Evolutionary conservation across 2,329 filamentous ascomycete species (phyloP).

Genomic region (Balansia obtecta): DNA sequence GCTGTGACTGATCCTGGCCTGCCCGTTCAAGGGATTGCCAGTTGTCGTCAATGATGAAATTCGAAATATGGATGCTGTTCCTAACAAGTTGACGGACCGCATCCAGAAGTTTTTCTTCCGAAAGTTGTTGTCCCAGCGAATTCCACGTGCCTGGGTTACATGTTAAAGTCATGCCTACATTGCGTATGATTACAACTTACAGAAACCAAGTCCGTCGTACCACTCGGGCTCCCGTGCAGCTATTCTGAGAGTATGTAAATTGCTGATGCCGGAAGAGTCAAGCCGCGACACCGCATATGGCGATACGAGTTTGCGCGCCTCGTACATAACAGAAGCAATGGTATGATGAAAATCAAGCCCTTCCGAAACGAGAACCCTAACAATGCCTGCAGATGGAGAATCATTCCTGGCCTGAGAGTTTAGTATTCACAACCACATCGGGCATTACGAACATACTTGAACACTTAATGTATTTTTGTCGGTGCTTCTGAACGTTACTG

Average conservation of each 20-base stretch:
- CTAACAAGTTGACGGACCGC: slow-evolving; percentile 61
- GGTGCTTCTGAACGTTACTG: slow-evolving; percentile 56
- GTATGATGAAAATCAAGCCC: slow-evolving; percentile 63
- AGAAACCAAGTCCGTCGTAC: slow-evolving; percentile 90
- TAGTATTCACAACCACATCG: not conserved
- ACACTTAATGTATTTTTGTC: slow-evolving; percentile 54
- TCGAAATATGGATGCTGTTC: slow-evolving; percentile 65
- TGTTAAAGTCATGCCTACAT: slow-evolving; percentile 9
- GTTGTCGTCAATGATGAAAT: slow-evolving; percentile 91
- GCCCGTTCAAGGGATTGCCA: slow-evolving; percentile 66
- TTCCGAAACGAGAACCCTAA: slow-evolving; percentile 56
- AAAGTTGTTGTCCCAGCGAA: slow-evolving; percentile 70
- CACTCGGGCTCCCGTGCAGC: slow-evolving; percentile 69
- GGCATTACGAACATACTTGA: slow-evolving; percentile 34
- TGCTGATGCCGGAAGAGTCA: slow-evolving; percentile 31
- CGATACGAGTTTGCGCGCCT: slow-evolving; percentile 50
- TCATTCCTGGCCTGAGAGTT: slow-evolving; percentile 51
- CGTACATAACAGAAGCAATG: slow-evolving; percentile 73
- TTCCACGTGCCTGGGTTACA: slow-evolving; percentile 67
- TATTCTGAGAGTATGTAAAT: slow-evolving; percentile 35
- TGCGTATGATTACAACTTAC: slow-evolving; percentile 28
- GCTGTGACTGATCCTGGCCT: slow-evolving; percentile 39
- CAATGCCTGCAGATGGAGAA: slow-evolving; percentile 36
- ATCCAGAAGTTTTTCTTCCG: slow-evolving; percentile 63
- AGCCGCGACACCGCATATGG: slow-evolving; percentile 31